These are phyloP conservation scores for Mycena filopes DNA, from an alignment of 768 basidiomycete species.

Conservation along the genomic window DNA sequence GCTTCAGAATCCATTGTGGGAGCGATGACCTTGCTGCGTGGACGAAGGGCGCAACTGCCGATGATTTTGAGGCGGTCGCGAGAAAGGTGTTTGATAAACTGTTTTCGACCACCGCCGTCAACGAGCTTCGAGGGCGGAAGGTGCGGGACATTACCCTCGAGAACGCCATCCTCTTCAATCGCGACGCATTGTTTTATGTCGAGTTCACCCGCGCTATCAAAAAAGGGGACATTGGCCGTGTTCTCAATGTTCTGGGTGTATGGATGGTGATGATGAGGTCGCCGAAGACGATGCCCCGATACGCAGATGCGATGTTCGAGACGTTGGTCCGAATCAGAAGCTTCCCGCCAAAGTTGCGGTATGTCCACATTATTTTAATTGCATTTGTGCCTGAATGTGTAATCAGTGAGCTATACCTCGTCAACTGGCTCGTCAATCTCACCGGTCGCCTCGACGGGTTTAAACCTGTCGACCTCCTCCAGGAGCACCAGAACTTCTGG, in stretches of 20 bases:
- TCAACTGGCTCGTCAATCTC: background rate
- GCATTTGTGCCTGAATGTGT: too few species aligned
- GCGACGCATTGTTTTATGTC: background rate
- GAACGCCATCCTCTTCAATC: background rate
- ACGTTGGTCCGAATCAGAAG: too few species aligned
- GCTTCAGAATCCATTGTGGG: slow-evolving; percentile 19
- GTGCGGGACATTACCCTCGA: background rate
- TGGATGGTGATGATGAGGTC: too few species aligned
- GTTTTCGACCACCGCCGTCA: slow-evolving; percentile 16
- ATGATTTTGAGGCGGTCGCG: slow-evolving; percentile 18
- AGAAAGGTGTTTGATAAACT: slow-evolving; percentile 21
- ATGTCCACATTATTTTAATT: background rate
- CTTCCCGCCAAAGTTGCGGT: too few species aligned
- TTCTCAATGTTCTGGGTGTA: too few species aligned
- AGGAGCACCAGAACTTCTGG: slow-evolving; percentile 13
- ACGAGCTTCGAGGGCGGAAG: slow-evolving; percentile 2
- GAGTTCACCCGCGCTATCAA: too few species aligned
- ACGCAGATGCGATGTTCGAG: too few species aligned
- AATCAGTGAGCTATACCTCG: slow-evolving; percentile 21
- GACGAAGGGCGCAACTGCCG: slow-evolving; percentile 6
- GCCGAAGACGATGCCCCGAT: too few species aligned
- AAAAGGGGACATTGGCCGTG: too few species aligned
- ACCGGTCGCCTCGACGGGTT: too few species aligned
- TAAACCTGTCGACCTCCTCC: too few species aligned
- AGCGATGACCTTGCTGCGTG: slow-evolving; percentile 13